Base-by-base conservation (phyloP, 305 asterid genomes). In the Fraxinus sp. region DNA sequence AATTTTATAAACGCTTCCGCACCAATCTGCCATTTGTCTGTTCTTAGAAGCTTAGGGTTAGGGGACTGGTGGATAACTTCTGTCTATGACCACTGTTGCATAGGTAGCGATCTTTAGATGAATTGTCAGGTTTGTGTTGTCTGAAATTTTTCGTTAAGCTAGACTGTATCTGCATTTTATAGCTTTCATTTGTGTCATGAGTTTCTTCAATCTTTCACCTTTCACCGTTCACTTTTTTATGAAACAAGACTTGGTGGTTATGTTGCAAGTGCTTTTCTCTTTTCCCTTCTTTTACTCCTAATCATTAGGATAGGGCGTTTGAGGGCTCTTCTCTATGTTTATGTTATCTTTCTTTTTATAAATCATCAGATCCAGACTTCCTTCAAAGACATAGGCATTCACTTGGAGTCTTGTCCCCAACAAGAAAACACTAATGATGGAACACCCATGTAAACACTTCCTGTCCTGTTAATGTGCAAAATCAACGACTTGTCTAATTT, bases 401-500 rank as follows among this genome's bases (percentile, higher is more conserved):
- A 59, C n/a, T 13, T 72, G 32, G 24, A 68, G 36, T 68, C 37
- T 68, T 68, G 75, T 26, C 37, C 74, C 16, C 37, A 10, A 68
- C 20, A 28, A 28, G 36, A 68, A 20, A 59, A 59, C 70, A 59
- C 30, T 59, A 59, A 59, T 59, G 70, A 59, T 59, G 70, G 70
- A 7, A 20, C 52, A 36, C 18, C 64, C 62, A 20, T 73, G 57
- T 62, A 35, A 32, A 22, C 62, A n/a, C 49, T 71, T 77, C 80
- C 80, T 26, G 30, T 74, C 55, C 77, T 41, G 24, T 80, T 79
- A 36, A 57, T 74, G 26, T 82, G 84, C 37, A 26, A 80, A 77
- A 36, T 75, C 30, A 36, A 78, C 39, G 68, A 57, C 55, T 85
- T 74, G 41, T 13, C 41, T 35, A 36, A 80, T 70, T 68, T 68